A percentile compares a stretch with the other conserved stretches of the same genome.
phyloP scores from a whole-genome alignment of 306 rosid species.

The Geum urbanum region DNA sequence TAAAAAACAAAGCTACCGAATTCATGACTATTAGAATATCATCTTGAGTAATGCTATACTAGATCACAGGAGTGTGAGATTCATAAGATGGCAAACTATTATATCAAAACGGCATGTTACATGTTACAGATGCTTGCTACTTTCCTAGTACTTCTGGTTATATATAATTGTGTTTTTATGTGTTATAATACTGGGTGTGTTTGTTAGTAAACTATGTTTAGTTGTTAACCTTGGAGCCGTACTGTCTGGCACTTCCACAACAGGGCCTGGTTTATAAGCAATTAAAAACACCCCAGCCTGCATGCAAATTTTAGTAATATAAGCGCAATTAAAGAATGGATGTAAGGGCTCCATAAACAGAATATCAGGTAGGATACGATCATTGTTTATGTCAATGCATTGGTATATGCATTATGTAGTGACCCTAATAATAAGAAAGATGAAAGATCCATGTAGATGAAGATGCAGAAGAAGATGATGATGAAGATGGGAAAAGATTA shows the following conservation, averaged over 20 bases:
- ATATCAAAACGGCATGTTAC: neutral
- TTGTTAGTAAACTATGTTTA: neutral
- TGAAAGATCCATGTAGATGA: neutral
- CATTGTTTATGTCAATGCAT: neutral
- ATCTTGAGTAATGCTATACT: no score
- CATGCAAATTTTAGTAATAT: no score
- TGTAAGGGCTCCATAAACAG: slow-evolving; percentile 1
- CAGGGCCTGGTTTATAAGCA: neutral
- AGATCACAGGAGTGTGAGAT: neutral
- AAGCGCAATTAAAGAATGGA: slow-evolving; percentile 4
- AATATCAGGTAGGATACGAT: slow-evolving; percentile 8
- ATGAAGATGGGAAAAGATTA: neutral
- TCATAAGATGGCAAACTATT: neutral
- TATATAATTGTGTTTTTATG: neutral
- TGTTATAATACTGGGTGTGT: neutral
- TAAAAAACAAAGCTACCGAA: no score
- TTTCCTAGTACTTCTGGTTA: neutral
- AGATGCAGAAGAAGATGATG: neutral
- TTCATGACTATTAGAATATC: no score
- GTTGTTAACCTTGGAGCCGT: neutral
- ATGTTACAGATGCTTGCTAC: neutral
- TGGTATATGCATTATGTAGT: neutral
- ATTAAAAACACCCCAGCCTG: neutral
- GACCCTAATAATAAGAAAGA: neutral
- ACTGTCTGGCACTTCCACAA: neutral